Evolutionary conservation across 257 asterid species (phyloP).

Genomic region (Lithospermum erythrorhizon): DNA sequence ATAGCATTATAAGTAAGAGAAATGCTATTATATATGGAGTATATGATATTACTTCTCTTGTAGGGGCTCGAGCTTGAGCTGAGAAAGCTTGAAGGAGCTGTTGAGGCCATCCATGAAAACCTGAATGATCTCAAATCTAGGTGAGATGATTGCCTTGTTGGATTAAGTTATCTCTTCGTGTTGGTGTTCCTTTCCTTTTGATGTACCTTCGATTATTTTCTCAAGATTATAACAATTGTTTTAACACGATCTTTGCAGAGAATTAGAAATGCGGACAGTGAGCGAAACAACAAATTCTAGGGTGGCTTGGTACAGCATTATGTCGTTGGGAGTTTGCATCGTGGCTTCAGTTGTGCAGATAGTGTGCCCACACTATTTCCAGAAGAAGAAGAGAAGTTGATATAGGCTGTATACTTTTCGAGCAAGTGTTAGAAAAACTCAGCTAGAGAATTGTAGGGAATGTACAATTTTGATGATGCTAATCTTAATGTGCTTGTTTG

Average conservation of each 20-base stretch:
- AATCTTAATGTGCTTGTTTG: too few relatives aligned
- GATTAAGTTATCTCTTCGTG: background rate
- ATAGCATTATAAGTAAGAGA: background rate
- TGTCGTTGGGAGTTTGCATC: constrained; percentile 65
- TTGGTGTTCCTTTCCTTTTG: too few relatives aligned
- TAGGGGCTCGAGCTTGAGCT: constrained; percentile 90
- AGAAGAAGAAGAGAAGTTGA: constrained; percentile 78
- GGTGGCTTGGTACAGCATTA: constrained; percentile 74
- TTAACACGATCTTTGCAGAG: constrained; percentile 29
- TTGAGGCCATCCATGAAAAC: constrained; percentile 77
- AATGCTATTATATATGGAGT: background rate
- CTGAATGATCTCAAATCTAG: constrained; percentile 61
- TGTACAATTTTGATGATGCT: background rate
- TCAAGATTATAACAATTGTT: background rate
- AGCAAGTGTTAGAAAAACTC: background rate
- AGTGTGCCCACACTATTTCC: constrained; percentile 52
- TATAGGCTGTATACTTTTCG: background rate
- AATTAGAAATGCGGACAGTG: constrained; percentile 58
- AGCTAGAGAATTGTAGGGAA: background rate
- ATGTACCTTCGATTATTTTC: background rate
- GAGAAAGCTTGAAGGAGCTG: constrained; percentile 85
- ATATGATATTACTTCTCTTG: constrained; percentile 16
- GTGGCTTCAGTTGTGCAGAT: constrained; percentile 43
- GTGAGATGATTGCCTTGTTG: constrained; percentile 19
- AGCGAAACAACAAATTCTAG: constrained; percentile 61